Conservation (phyloP, 2,329 filamentous ascomycete species). For the Fusarium citri region DNA sequence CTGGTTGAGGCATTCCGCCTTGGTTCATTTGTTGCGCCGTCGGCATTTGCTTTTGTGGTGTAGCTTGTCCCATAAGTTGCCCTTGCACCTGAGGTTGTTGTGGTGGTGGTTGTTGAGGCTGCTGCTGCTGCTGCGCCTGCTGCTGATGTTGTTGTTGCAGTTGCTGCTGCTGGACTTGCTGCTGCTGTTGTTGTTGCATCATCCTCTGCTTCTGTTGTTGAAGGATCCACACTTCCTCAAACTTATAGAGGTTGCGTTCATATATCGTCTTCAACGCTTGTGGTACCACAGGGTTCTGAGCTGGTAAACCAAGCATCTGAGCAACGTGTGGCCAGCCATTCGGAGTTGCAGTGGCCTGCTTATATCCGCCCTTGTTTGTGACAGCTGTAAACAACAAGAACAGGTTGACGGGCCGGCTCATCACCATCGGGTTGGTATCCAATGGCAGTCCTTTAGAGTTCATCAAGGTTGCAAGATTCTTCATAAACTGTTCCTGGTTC, state of each 20-base stretch:
- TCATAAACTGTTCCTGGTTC: slow-evolving; percentile 77
- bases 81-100: slow-evolving; percentile 46
- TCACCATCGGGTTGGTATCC: slow-evolving; percentile 78
- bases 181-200: slow-evolving; percentile 61
- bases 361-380: slow-evolving; percentile 79
- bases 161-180: slow-evolving; percentile 54
- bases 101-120: slow-evolving; percentile 48
- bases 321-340: slow-evolving; percentile 82
- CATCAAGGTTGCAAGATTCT: slow-evolving; percentile 83
- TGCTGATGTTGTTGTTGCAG: slow-evolving; percentile 47
- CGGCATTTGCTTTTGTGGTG: slow-evolving; percentile 53
- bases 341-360: slow-evolving; percentile 73
- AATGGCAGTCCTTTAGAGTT: slow-evolving; percentile 76
- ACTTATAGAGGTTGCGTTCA: slow-evolving; percentile 78
- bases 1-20: slow-evolving; percentile 53
- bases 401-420: slow-evolving; percentile 78
- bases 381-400: slow-evolving; percentile 83
- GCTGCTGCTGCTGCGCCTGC: slow-evolving; percentile 37
- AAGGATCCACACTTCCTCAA: slow-evolving; percentile 76
- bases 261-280: slow-evolving; percentile 79
- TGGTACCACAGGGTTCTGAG: slow-evolving; percentile 73
- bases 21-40: slow-evolving; percentile 48
- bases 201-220: slow-evolving; percentile 67
- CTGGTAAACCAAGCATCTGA: slow-evolving; percentile 70
- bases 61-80: slow-evolving; percentile 42